Evolutionary conservation across 345 rosid species (phyloP).

Genomic region (Tarenaya hassleriana): DNA sequence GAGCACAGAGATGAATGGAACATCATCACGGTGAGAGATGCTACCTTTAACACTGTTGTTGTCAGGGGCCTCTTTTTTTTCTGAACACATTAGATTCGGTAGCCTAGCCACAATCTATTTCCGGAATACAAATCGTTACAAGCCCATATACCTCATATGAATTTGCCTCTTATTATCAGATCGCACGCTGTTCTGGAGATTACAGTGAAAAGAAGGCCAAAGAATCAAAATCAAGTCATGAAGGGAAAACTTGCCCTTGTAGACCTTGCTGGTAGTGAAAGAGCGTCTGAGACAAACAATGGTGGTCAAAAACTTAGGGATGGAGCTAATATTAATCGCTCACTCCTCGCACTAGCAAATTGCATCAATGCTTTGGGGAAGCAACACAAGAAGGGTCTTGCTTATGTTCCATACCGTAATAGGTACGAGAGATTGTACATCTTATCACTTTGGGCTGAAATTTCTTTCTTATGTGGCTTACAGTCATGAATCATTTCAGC

Average conservation of each 20-base stretch:
- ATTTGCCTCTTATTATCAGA: conserved; percentile 34
- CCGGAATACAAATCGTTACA: conserved; percentile 3
- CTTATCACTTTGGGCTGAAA: conserved; percentile 10
- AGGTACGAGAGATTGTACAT: conserved; percentile 37
- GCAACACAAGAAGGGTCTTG: conserved; percentile 95
- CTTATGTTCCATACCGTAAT: conserved; percentile 93
- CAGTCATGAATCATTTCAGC: conserved; percentile 19
- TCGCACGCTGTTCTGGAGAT: conserved; percentile 95
- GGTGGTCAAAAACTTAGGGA: conserved; percentile 92
- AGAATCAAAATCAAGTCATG: conserved; percentile 67
- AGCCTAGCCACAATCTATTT: too few species aligned
- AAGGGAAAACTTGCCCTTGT: conserved; percentile 94
- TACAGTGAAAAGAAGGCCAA: conserved; percentile 72
- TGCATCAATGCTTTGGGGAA: conserved; percentile 94
- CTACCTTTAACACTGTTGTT: not conserved
- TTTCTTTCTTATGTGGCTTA: conserved; percentile 8
- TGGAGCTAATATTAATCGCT: conserved; percentile 90
- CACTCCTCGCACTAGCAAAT: conserved; percentile 91
- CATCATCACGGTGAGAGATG: conserved; percentile 72
- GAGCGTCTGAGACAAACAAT: conserved; percentile 88
- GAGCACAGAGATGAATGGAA: conserved; percentile 81
- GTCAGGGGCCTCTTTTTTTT: conserved; percentile 6
- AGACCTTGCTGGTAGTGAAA: conserved; percentile 98
- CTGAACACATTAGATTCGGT: not conserved
- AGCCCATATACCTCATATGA: conserved; percentile 3